These are phyloP conservation scores for Tricholoma bakamatsutake DNA, from an alignment of 768 basidiomycete species.

Conservation along the genomic window DNA sequence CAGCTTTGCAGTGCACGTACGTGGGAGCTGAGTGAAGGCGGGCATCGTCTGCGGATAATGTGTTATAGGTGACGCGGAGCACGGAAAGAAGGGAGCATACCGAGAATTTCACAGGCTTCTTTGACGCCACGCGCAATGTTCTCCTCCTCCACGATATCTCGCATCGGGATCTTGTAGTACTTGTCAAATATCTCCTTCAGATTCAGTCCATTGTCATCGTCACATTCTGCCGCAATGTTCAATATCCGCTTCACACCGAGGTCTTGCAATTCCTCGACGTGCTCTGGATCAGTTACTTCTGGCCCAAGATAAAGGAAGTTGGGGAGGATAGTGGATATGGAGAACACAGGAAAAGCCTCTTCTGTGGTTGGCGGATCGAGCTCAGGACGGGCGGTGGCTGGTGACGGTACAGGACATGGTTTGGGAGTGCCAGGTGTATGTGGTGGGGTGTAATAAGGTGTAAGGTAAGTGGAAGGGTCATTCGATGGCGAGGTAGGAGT, in stretches of 20 bases:
- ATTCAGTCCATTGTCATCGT: constrained; percentile 70
- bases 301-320: constrained; percentile 89
- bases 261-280: constrained; percentile 66
- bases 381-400: constrained; percentile 60
- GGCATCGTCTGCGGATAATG: constrained; percentile 69
- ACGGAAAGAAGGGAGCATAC: constrained; percentile 37
- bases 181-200: constrained; percentile 70
- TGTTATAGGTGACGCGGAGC: background rate
- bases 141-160: constrained; percentile 94
- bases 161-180: constrained; percentile 86
- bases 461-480: constrained; percentile 34
- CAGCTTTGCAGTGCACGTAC: constrained; percentile 96
- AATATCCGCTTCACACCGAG: constrained; percentile 84
- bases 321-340: constrained; percentile 88
- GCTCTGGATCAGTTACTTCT: constrained; percentile 68
- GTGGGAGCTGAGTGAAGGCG: constrained; percentile 82
- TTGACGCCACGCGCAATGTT: constrained; percentile 75
- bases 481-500: constrained; percentile 30
- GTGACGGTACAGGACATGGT: constrained; percentile 44
- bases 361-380: constrained; percentile 54
- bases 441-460: constrained; percentile 49
- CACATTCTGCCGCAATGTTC: constrained; percentile 90
- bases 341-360: constrained; percentile 60
- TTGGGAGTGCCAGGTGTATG: constrained; percentile 48
- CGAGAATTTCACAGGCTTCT: constrained; percentile 82